Evolutionary conservation across 139 green algal genomes (phyloP).

Genomic region (Chlorella ohadii): DNA sequence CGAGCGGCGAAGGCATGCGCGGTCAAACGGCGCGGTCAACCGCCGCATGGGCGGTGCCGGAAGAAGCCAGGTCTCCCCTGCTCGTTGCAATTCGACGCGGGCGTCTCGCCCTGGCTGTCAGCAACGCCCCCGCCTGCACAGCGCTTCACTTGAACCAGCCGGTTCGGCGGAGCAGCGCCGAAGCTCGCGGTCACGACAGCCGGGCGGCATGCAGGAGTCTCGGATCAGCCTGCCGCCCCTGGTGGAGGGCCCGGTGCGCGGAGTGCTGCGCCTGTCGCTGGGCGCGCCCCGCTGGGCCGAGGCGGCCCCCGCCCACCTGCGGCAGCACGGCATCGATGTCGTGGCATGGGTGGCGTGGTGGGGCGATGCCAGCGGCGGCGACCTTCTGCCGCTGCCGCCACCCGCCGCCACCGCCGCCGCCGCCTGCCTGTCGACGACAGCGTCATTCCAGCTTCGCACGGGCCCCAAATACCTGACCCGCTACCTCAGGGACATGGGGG

Average conservation of each 20-base stretch:
- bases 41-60: too few species aligned
- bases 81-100: too few species aligned
- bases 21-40: too few species aligned
- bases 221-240: constrained; percentile 5
- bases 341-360: constrained; percentile 4
- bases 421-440: background rate
- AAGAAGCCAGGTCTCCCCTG: too few species aligned
- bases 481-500: constrained; percentile 18
- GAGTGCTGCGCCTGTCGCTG: background rate
- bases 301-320: background rate
- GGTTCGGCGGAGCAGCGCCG: too few species aligned
- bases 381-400: background rate
- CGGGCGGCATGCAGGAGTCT: background rate
- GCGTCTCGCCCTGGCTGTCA: too few species aligned
- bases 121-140: too few species aligned
- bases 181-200: too few species aligned
- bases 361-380: constrained; percentile 13
- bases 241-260: background rate
- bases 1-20: too few species aligned
- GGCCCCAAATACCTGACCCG: constrained; percentile 10
- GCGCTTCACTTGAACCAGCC: too few species aligned
- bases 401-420: background rate
- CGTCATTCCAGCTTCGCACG: constrained; percentile 20
- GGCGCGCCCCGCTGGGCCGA: background rate
- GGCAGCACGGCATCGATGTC: background rate